Evolutionary conservation across 2,329 filamentous ascomycete genomes (phyloP).

Genomic region (Colletotrichum cuscutae): DNA sequence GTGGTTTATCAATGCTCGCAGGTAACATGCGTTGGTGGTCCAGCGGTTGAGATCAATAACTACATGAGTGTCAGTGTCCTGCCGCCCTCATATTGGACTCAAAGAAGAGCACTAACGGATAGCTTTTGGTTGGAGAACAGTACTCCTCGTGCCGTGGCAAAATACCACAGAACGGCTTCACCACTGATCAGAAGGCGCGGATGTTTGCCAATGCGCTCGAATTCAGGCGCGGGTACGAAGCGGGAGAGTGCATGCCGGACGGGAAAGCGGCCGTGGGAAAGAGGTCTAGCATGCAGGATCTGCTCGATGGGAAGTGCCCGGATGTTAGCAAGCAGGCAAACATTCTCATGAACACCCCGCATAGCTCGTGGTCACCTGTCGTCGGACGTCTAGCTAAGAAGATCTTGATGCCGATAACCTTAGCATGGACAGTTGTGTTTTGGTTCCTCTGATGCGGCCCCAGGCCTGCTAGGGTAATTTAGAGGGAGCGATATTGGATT

Average conservation of each 20-base stretch:
- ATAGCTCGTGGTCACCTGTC: neutral
- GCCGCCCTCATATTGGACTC: neutral
- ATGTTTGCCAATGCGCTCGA: slow-evolving; percentile 39
- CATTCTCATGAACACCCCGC: slow-evolving; percentile 17
- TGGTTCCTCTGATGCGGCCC: neutral
- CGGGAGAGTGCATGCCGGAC: slow-evolving; percentile 36
- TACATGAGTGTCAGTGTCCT: slow-evolving; percentile 38
- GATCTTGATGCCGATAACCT: neutral
- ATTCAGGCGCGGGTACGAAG: slow-evolving; percentile 37
- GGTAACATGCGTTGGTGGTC: slow-evolving; percentile 21
- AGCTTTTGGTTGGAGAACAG: neutral
- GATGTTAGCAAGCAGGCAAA: slow-evolving; percentile 32
- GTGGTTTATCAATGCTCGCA: slow-evolving; percentile 36
- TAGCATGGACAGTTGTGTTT: neutral
- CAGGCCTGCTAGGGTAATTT: too few species aligned
- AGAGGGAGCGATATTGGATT: too few species aligned
- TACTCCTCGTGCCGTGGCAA: slow-evolving; percentile 34
- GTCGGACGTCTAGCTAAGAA: neutral
- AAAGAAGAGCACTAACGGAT: neutral
- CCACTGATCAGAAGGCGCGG: slow-evolving; percentile 39
- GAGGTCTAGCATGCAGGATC: slow-evolving; percentile 39
- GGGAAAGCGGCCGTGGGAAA: slow-evolving; percentile 17
- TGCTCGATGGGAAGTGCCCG: slow-evolving; percentile 38
- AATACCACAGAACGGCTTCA: slow-evolving; percentile 34
- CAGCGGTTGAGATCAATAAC: slow-evolving; percentile 34